A percentile compares a stretch with the other conserved stretches of the same genome.
These are phyloP conservation scores for Hypoxylon trugodes DNA, from an alignment of 495 filamentous ascomycete genomes.

Conservation along the genomic window DNA sequence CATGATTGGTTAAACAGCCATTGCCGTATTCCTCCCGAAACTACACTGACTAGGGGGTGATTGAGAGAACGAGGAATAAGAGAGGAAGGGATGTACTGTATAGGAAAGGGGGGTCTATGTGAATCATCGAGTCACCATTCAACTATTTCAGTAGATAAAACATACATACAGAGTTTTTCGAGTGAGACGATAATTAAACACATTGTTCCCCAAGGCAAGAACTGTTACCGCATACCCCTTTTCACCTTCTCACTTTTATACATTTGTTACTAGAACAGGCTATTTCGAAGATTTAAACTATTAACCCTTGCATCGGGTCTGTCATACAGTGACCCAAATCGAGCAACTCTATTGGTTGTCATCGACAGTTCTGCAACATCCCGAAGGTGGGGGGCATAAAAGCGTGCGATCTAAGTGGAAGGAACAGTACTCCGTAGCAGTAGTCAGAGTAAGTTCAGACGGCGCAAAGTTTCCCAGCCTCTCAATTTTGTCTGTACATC, in stretches of 20 bases:
- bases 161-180: background rate
- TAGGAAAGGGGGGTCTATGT: background rate
- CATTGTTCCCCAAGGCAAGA: background rate
- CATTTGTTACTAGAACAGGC: conserved; percentile 34
- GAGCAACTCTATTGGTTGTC: conserved; percentile 22
- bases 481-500: conserved; percentile 51
- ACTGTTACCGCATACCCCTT: background rate
- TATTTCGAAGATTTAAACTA: conserved; percentile 34
- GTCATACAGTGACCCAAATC: conserved; percentile 30
- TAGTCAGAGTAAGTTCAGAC: conserved; percentile 20
- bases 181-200: background rate
- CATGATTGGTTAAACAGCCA: conserved; percentile 27
- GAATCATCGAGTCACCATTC: conserved; percentile 14
- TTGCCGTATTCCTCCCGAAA: conserved; percentile 25
- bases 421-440: too few species aligned
- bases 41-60: conserved; percentile 17
- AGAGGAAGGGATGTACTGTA: background rate
- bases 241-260: background rate
- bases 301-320: conserved; percentile 42
- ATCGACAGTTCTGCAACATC: conserved; percentile 32
- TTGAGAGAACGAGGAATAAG: background rate
- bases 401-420: conserved; percentile 37
- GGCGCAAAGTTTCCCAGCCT: conserved; percentile 51
- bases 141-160: too few species aligned
- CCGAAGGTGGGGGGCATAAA: conserved; percentile 35